Base-by-base conservation (phyloP, 2,329 filamentous ascomycete genomes). In the Hymenoscyphus repandus region DNA sequence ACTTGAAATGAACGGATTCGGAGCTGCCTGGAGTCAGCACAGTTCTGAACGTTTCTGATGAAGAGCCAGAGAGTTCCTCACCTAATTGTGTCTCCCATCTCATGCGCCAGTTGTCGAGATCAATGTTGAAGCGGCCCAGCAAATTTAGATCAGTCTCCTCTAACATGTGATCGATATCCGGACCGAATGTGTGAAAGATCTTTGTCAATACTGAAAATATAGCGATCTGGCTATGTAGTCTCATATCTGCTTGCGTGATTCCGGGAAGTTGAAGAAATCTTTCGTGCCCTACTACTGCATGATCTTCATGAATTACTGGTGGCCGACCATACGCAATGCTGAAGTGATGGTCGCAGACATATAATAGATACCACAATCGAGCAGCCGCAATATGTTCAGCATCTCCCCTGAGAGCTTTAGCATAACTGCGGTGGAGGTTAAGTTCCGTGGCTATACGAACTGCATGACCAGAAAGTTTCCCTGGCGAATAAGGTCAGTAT, bases 261-360 rank as follows among this genome's bases (percentile, higher is more conserved):
- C 72, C 70, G 0, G 74, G 71, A 0, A 72, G 69, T 30, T 73
- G 69, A 22, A 83, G 66, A 50, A 82, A 78, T 1, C 70, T 67
- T 54, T 82, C 76, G 60, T 79, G 76, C 18, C 78, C 74, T n/a
- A 74, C 72, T 34, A 84, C 79, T 0, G 75, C 74, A 13, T 72
- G 68, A 52, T 80, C 74, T 54, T 83, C 80, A 45, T 76, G 73
- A 17, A 82, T 80, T 9, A 83, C 76, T 0, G 80, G 78, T 3
- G 80, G 79, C 13, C 81, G 70, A n/a, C 77, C 77, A 47, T 85
- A 84, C 0, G 82, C 74, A 45, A 85, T 83, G 47, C 78, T 82
- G 27, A 84, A 78, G 62, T 85, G 82, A 54, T 83, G 81, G 58
- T 85, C 82, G 59, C 80, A 84, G 1, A 83, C 79, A 58, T 84